phyloP scores from a whole-genome alignment of 768 basidiomycete genomes.

The Austroboletus festivus region DNA sequence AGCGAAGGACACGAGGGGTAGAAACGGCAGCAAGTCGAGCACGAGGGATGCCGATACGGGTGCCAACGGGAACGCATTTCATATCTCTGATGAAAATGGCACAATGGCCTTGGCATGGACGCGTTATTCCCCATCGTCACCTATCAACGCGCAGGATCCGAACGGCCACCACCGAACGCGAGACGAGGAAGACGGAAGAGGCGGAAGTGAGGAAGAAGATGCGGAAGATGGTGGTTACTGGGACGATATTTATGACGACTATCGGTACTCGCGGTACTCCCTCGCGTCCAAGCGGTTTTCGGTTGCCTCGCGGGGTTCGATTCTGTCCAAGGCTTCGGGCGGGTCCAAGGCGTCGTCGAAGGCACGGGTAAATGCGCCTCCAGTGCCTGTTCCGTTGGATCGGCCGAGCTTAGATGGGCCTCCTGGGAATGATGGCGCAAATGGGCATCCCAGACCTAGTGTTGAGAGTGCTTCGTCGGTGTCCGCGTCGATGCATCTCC shows the following conservation, averaged over 20 bases:
- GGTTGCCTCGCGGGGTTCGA: slow-evolving; percentile 23
- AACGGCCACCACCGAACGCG: not conserved
- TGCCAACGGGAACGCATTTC: slow-evolving; percentile 2
- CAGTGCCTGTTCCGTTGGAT: slow-evolving; percentile 25
- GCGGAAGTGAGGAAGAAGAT: slow-evolving; percentile 17
- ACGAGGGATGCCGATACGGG: slow-evolving; percentile 4
- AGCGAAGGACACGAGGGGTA: not conserved
- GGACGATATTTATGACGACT: slow-evolving; percentile 83
- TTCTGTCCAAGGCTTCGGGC: slow-evolving; percentile 21
- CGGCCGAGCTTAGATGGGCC: slow-evolving; percentile 13
- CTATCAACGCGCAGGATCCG: slow-evolving; percentile 6
- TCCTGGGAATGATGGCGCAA: slow-evolving; percentile 21
- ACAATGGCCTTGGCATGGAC: slow-evolving; percentile 24
- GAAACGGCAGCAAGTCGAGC: not conserved
- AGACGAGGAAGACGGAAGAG: slow-evolving; percentile 9
- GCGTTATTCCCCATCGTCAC: slow-evolving; percentile 26
- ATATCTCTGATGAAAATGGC: slow-evolving; percentile 1
- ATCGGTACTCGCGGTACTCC: slow-evolving; percentile 67
- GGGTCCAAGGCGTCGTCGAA: slow-evolving; percentile 27
- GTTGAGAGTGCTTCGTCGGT: slow-evolving; percentile 22
- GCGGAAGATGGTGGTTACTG: slow-evolving; percentile 44
- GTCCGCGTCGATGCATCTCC: slow-evolving; percentile 13
- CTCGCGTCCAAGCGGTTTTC: slow-evolving; percentile 36
- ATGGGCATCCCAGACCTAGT: slow-evolving; percentile 21
- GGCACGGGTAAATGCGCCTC: slow-evolving; percentile 22